Base-by-base conservation (phyloP, 2,329 filamentous ascomycete species). In the Intubia oerlemansii region DNA sequence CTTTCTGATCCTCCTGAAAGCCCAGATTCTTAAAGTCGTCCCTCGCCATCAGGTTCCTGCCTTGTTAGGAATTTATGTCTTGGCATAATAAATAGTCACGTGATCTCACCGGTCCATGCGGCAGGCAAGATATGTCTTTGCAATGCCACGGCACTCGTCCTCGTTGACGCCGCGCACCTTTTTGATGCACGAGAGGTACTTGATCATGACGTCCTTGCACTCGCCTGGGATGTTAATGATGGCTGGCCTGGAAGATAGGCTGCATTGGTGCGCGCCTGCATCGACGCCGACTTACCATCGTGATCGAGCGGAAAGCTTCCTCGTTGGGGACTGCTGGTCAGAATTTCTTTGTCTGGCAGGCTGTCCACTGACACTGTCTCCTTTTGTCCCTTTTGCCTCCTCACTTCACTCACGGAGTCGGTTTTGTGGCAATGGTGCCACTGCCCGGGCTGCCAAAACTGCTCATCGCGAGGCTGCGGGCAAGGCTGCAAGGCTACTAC, bases 221-320 rank as follows among this genome's bases (percentile, higher is more conserved):
- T 98, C 88, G 44, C 81, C 80, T 88, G 38, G 4, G 16, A 4
- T 16, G 17, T 30, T 17, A 29, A 23, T n/a, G n/a, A n/a, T n/a
- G n/a, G n/a, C n/a, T n/a, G n/a, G n/a, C n/a, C n/a, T n/a, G n/a
- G n/a, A n/a, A n/a, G n/a, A n/a, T n/a, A n/a, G n/a, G n/a, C n/a
- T n/a, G n/a, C n/a, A n/a, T n/a, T n/a, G n/a, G n/a, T n/a, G n/a
- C n/a, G n/a, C n/a, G n/a, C n/a, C n/a, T n/a, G n/a, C n/a, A n/a
- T n/a, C n/a, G n/a, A n/a, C n/a, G n/a, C n/a, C n/a, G 13, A 17
- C 51, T 39, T 42, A 56, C 56, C 81, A 49, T 92, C 82, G 43
- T 93, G 84, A 50, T 95, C 85, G 32, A 95, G 68, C n/a, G 85
- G 85, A 45, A 95, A 95, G 42, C 80, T 90, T 32, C 85, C 85